Evolutionary conservation across 2,329 filamentous ascomycete genomes (phyloP), one percentile per base, ranked within the genome.

Genomic region (Chrysoporthe deuterocubensis): DNA sequence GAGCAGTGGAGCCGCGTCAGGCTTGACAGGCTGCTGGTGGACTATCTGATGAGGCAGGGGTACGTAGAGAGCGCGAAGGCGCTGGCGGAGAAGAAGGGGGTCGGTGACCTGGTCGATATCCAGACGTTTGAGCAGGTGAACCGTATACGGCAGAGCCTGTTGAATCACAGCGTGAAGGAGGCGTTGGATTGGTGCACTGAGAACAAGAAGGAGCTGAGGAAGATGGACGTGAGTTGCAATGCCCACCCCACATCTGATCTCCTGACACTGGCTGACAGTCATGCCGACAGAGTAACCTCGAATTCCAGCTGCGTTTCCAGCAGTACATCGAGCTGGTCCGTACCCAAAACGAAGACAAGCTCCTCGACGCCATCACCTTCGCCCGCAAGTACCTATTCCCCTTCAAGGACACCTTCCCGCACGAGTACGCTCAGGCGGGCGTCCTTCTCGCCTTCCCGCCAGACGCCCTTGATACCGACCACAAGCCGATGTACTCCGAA

Each of bases 241-340:
- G 6, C 9, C 40, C 40, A 4, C 76, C 3, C 8, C 14, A 1
- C 16, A 26, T 37, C 14, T 43, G 14, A 5, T 44, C 21, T 13
- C 42, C 34, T 32, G 21, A 11, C 40, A 61, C 2, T 13, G 32
- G 42, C 66, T 68, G 42, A 66, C 59, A 13, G 44, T 26, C 3
- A 32, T 16, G 13, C 16, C 42, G 11, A 14, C 73, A 93, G 85
- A 93, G 90, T 75, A 92, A 91, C 72, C 86, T 99, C 18, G 96
- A 99, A 78, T 97, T 97, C 75, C 93, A 97, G 84, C 86, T 99
- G 56, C 90, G 96, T 14, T 85, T 96, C 74, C 96, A 99, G 78
- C 94, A 98, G 77, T 98, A 94, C 77, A 94, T 98, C 73, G 96
- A 98, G 79, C 85, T 98, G 69, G 89, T 97, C 68, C 86, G 95